Evolutionary conservation across 2,329 filamentous ascomycete genomes (phyloP).

Genomic region (Chaetomium olivaceum): DNA sequence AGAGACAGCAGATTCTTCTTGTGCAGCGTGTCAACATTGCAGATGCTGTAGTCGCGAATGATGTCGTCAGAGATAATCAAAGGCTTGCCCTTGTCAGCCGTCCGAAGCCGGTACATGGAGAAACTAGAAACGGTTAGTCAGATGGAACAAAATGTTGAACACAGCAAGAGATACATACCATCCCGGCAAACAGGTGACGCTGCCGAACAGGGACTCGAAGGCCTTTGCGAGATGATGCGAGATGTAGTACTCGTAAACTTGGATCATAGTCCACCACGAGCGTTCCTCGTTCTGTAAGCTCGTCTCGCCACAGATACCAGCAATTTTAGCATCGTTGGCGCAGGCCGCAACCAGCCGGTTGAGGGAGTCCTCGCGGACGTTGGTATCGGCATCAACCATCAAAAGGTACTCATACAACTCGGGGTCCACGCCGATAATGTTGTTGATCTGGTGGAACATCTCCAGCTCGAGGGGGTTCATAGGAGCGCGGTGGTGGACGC

Average conservation of each 20-base stretch:
- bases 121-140: slow-evolving; percentile 66
- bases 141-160: neutral
- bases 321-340: slow-evolving; percentile 92
- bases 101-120: slow-evolving; percentile 96
- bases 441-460: slow-evolving; percentile 99
- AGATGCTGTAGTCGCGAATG: slow-evolving; percentile 85
- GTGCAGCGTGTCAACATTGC: slow-evolving; percentile 90
- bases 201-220: slow-evolving; percentile 96
- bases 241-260: slow-evolving; percentile 99
- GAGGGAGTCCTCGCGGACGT: slow-evolving; percentile 85
- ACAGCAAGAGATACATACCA: slow-evolving; percentile 65
- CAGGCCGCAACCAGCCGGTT: slow-evolving; percentile 92
- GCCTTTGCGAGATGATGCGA: slow-evolving; percentile 96
- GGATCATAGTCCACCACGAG: slow-evolving; percentile 99
- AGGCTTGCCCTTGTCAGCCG: slow-evolving; percentile 89
- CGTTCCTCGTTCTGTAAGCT: slow-evolving; percentile 92
- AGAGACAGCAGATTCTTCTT: slow-evolving; percentile 94
- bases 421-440: slow-evolving; percentile 96
- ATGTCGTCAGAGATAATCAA: slow-evolving; percentile 89
- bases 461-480: slow-evolving; percentile 97
- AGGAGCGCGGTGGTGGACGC: slow-evolving; percentile 87
- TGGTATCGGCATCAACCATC: slow-evolving; percentile 98
- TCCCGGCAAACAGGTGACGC: slow-evolving; percentile 97
- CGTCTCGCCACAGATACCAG: slow-evolving; percentile 96
- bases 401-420: slow-evolving; percentile 96